Base-by-base conservation (phyloP, 352 stramenopile genomes). In the Nothophytophthora sp. region DNA sequence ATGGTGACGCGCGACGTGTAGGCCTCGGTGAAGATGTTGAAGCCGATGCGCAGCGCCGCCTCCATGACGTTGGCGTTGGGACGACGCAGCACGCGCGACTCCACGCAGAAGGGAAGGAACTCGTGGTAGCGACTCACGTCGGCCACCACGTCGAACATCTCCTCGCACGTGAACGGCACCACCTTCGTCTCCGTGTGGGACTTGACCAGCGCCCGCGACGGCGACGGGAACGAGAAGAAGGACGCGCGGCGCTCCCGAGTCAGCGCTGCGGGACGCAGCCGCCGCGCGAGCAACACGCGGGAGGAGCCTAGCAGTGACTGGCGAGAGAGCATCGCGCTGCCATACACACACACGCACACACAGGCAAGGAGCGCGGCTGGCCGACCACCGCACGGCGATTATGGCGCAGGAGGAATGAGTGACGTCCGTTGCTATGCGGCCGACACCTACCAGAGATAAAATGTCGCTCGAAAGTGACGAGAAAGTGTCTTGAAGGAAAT, bases 1-100 rank as follows among this genome's bases (percentile, higher is more conserved):
- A 91, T 91, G 55, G 88, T 73, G 27, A 90, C 81, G 34, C 81
- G 74, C 25, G 83, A 93, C 23, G 78, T 90, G 59, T 93, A 93
- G 13, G 83, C 77, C 59, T 93, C 83, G 23, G 83, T 90, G 45
- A 93, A 93, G 37, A 93, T 74, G 20, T 87, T 81, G 53, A 93
- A 93, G 35, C 83, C 83, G 11, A 93, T 64, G 15, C 73, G 67
- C 39, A 93, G 51, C 19, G 67, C 68, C 15, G 83, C 83, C 42
- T 93, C 83, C 81, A 91, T 91, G 22, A 90, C 78, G 37, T 91
- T 90, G 23, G 83, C 76, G 28, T 87, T 88, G 16, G 78, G 74
- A 2, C 67, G 66, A 19, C 80, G 70, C 51, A 93, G 62, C 48
- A 93, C 76, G 27, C 71, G 67, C 25, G 83, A 93, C 42, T 90